Evolutionary conservation across 2,329 filamentous ascomycete genomes (phyloP), one percentile per base, ranked within the genome.

Genomic region (Botrytis medusae): DNA sequence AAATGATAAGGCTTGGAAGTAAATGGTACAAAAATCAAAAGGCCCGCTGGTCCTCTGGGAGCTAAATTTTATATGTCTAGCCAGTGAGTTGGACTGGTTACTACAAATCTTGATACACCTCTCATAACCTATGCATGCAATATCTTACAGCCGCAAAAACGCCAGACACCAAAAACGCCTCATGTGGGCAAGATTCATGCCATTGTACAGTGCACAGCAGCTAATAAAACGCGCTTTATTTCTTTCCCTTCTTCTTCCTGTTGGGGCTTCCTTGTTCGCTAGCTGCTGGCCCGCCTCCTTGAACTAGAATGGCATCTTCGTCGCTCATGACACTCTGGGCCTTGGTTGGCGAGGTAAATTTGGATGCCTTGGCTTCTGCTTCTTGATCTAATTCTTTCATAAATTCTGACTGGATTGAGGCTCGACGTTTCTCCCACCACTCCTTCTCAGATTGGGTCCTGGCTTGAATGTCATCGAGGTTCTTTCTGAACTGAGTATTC

Each of bases 341-440:
- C 71, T 84, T 83, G 77, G 82, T 80, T 34, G 82, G 78, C 8
- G 78, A 77, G 63, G 81, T 81, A 25, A 72, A 12, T 76, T 79
- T 75, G 75, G 81, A 76, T 79, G 84, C 82, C 63, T 81, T 82
- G 77, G 85, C 84, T 67, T 68, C 48, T 74, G 88, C 86, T 69
- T 86, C 89, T 40, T 88, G 87, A 72, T 95, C 92, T 65, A 97
- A 85, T 85, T 98, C 94, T 83, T 92, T 93, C 88, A 97, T 91
- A 79, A 96, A 94, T 22, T 91, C 91, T 71, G 88, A 86, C 82
- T 92, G 87, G 77, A 97, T 94, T 75, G 87, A 87, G 63, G 89
- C 87, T 78, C 90, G 89, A 81, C 92, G 92, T 86, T 93, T 93
- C 81, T 94, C 93, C 96, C 96, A 99, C 94, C 94, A 97, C 80